phyloP scores from a whole-genome alignment of 352 stramenopile species.

The Pythium coloratum region DNA sequence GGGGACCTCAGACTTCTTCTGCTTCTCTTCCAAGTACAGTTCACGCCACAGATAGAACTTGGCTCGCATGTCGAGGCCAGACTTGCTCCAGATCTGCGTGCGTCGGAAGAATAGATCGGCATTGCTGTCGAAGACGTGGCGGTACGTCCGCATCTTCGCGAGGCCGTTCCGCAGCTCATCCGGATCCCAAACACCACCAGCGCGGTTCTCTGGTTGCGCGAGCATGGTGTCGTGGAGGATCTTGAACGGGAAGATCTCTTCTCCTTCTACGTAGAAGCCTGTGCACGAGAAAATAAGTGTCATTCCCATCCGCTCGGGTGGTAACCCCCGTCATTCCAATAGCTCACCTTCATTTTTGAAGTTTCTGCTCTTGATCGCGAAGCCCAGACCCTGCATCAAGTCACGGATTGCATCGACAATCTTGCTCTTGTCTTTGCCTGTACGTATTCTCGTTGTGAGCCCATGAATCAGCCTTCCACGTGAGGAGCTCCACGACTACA shows the following conservation, averaged over 20 bases:
- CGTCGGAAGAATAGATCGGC: constrained; percentile 63
- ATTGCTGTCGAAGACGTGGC: constrained; percentile 35
- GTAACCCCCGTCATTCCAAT: too few species aligned
- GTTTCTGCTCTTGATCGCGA: constrained; percentile 64
- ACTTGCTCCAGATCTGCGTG: constrained; percentile 60
- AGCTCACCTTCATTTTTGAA: constrained; percentile 63
- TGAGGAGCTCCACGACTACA: background rate
- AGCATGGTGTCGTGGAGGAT: constrained; percentile 73
- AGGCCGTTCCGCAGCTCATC: constrained; percentile 65
- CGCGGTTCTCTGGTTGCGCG: constrained; percentile 54
- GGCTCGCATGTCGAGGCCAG: constrained; percentile 47
- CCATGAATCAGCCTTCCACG: constrained; percentile 1
- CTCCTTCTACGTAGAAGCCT: constrained; percentile 35
- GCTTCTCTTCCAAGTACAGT: constrained; percentile 56
- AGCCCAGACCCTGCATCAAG: constrained; percentile 59
- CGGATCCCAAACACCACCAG: constrained; percentile 60
- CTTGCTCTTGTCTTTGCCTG: constrained; percentile 31
- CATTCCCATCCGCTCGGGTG: background rate
- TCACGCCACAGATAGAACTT: constrained; percentile 80
- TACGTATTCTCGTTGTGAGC: background rate
- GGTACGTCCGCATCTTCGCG: constrained; percentile 63
- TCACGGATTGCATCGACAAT: constrained; percentile 48
- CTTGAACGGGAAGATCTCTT: constrained; percentile 53
- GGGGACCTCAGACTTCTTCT: constrained; percentile 32
- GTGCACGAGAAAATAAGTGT: background rate